Evolutionary conservation across 1,139 yeast species (phyloP), one percentile per base, ranked within the genome.

Genomic region (Geotrichum bryndzae): DNA sequence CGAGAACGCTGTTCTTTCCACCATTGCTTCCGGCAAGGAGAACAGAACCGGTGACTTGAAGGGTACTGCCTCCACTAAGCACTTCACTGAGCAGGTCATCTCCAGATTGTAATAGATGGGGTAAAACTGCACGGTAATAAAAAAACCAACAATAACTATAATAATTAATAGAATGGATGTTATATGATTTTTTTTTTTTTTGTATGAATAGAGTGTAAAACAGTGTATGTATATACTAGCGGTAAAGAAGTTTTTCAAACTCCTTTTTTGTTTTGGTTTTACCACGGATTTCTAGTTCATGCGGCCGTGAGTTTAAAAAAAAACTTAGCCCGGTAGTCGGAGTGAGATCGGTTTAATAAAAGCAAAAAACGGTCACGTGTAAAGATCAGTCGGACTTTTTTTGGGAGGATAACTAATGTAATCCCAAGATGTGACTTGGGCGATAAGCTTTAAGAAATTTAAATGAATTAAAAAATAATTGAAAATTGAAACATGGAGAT

Each of bases 31-130:
- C 59, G 97, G 97, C 72, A 85, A 91, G 69, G 95, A 88, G 77
- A 83, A 84, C 80, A 89, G 96, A 86, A 94, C 99, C 70, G 91
- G 91, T 77, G 99, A 94, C 78, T 85, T 94, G 80, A 90, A 89
- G 80, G 99, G 99, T 77, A 76, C 89, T 70, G 94, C 99, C 67
- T 73, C 95, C 67, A 94, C 98, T 71, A 70, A 82, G 72, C 91
- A 87, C 76, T 94, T 90, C 82, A 91, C 99, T 70, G 85, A 88
- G 76, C 87, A 86, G 73, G 87, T 87, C 69, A 86, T 87, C 74
- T 76, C 77, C 55, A 60, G 62, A 53, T 59, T 62, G 62, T 46
- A 62, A 46, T 27, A 53, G 35, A 55, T 41, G 33, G 52, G 33
- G 52, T 50, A 3, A 15, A 22, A 18, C 4, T 50, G 52, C 23